phyloP scores from a whole-genome alignment of 768 basidiomycete species.

The Glaciozyma antarctica region DNA sequence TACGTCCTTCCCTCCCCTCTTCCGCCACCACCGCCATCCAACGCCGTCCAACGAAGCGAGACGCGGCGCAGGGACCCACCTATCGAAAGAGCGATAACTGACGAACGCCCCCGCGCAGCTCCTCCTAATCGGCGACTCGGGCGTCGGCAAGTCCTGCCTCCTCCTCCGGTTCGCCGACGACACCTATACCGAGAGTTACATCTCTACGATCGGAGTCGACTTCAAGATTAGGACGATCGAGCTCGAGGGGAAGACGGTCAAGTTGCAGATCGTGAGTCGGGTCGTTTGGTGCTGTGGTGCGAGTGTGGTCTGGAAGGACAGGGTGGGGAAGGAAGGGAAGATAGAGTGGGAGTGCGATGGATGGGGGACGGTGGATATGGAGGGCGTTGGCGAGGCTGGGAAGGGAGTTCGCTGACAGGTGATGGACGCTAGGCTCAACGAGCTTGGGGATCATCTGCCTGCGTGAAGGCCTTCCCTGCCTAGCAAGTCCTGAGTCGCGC shows the following conservation, averaged over 20 bases:
- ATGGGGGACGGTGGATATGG: not conserved
- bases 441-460: no score
- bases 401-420: not conserved
- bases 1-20: not conserved
- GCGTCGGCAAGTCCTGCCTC: constrained; percentile 80
- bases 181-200: constrained; percentile 97
- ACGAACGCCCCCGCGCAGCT: constrained; percentile 11
- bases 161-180: constrained; percentile 83
- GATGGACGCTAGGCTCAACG: not conserved
- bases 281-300: not conserved
- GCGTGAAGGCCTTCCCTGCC: no score
- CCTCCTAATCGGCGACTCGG: constrained; percentile 40
- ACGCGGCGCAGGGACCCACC: not conserved
- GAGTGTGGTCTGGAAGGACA: not conserved
- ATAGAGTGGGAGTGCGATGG: not conserved
- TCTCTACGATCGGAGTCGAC: constrained; percentile 91
- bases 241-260: constrained; percentile 92
- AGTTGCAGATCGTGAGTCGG: constrained; percentile 77
- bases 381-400: not conserved
- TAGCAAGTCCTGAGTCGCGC: no score
- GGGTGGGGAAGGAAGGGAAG: not conserved
- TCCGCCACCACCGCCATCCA: not conserved
- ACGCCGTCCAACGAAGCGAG: not conserved
- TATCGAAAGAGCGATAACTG: not conserved
- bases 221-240: constrained; percentile 99